Base-by-base conservation (phyloP, 164 flowering plant genomes). In the Kalanchoe fedtschenkoi region DNA sequence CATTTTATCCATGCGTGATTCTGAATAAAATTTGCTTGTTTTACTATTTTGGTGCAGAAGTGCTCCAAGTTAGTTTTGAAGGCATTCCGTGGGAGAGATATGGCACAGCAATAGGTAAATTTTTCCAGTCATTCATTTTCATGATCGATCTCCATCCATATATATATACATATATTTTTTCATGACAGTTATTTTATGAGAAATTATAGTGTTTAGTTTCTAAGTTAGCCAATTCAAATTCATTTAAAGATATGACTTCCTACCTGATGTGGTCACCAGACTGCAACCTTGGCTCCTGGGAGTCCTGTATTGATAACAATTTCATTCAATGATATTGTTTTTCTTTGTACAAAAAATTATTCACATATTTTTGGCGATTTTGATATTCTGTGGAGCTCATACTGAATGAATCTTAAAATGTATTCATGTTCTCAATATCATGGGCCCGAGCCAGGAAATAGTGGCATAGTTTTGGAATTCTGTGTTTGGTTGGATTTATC, bases 61-160 rank as follows among this genome's bases (percentile, higher is more conserved):
- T 68, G 66, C 70, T 93, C 77, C 83, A 81, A 16, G 72, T 71
- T 68, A 76, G 75, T 0, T 83, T 84, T 77, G 85, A 78, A 57
- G 78, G 69, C 62, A 72, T 34, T 32, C 80, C 75, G 5, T 77
- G 81, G 84, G 83, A 81, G 65, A 80, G 57, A 59, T 76, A 70
- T 72, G 73, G 63, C 61, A 71, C 30, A 14, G 63, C 65, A 56
- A 83, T 79, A 91, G 97, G 96, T 91, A 87, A 24, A 0, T 39
- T 7, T 51, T 51, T 15, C 15, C 56, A 51, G 21, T 47, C 22
- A 3, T 22, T 47, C 13, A 21, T 22, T 47, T 47, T 47, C 14
- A 47, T 24, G 28, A 33, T 34, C 22, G 14, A 10, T 3, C 14
- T 65, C 22, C 14, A 15, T 32, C 30, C 24, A 22, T 24, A 0